Conservation (phyloP, 2,329 filamentous ascomycete species). For the Torrubiella hemipterigena region DNA sequence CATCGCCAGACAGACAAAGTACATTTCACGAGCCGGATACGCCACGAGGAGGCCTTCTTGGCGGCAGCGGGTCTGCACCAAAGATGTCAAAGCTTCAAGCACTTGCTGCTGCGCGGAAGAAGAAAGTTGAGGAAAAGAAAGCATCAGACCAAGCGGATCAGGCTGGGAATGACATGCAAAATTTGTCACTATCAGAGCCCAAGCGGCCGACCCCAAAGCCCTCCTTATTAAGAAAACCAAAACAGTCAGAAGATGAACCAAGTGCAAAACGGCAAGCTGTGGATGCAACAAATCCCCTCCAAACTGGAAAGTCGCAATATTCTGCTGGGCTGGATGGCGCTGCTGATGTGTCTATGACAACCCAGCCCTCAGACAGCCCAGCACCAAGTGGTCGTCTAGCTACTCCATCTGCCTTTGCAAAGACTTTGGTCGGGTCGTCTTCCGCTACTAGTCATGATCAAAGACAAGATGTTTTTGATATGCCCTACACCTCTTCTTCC, state of each 20-base stretch:
- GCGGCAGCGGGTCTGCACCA: conserved; percentile 53
- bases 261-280: neutral
- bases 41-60: conserved; percentile 59
- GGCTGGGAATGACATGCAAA: conserved; percentile 16
- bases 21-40: conserved; percentile 46
- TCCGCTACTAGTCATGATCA: conserved; percentile 14
- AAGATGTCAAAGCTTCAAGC: conserved; percentile 88
- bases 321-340: neutral
- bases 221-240: too few relatives aligned
- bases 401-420: conserved; percentile 44
- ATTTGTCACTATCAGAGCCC: conserved; percentile 17
- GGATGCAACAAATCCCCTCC: neutral
- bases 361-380: conserved; percentile 1
- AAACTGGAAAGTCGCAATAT: neutral
- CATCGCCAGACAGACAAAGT: conserved; percentile 54
- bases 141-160: conserved; percentile 14
- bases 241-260: too few relatives aligned
- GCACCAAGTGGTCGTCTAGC: too few relatives aligned
- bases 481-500: conserved; percentile 39
- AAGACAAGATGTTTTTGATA: conserved; percentile 21
- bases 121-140: conserved; percentile 59
- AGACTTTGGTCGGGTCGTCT: conserved; percentile 35
- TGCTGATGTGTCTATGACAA: conserved; percentile 1
- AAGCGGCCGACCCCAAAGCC: conserved; percentile 14
- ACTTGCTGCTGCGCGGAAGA: conserved; percentile 74